Percentiles rank a stretch among this genome's conserved stretches.
Evolutionary conservation across 2,329 filamentous ascomycete species (phyloP).

Genomic region (Fusarium udum): DNA sequence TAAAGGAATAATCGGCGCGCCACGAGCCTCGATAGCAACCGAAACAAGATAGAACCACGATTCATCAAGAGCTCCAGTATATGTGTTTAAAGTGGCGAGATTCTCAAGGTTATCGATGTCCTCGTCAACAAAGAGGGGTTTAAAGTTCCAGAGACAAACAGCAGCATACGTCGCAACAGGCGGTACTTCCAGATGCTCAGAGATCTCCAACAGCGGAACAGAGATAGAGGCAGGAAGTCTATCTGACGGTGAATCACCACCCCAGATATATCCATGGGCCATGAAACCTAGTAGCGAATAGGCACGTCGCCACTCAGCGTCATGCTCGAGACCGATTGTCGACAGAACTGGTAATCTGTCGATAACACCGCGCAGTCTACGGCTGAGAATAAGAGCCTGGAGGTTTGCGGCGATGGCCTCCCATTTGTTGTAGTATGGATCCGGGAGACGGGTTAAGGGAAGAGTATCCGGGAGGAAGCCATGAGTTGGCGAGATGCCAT

Average conservation of each 20-base stretch:
- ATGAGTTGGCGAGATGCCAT: constrained; percentile 79
- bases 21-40: constrained; percentile 92
- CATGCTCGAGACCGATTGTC: constrained; percentile 81
- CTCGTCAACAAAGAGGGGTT: constrained; percentile 86
- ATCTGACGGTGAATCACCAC: constrained; percentile 83
- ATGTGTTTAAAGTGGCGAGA: constrained; percentile 85
- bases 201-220: constrained; percentile 81
- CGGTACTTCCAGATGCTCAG: constrained; percentile 81
- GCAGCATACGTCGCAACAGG: constrained; percentile 95
- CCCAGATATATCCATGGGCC: constrained; percentile 96
- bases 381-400: constrained; percentile 86
- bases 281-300: constrained; percentile 93
- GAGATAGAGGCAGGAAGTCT: constrained; percentile 83
- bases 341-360: constrained; percentile 85
- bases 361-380: constrained; percentile 81
- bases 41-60: constrained; percentile 99
- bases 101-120: constrained; percentile 86
- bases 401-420: constrained; percentile 87
- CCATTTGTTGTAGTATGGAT: constrained; percentile 96
- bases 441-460: constrained; percentile 82
- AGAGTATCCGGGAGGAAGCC: constrained; percentile 88
- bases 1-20: constrained; percentile 84
- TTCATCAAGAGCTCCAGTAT: constrained; percentile 94
- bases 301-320: constrained; percentile 91
- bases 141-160: constrained; percentile 96